phyloP scores from a whole-genome alignment of 495 filamentous ascomycete genomes.

The Hypoxylon fragiforme region DNA sequence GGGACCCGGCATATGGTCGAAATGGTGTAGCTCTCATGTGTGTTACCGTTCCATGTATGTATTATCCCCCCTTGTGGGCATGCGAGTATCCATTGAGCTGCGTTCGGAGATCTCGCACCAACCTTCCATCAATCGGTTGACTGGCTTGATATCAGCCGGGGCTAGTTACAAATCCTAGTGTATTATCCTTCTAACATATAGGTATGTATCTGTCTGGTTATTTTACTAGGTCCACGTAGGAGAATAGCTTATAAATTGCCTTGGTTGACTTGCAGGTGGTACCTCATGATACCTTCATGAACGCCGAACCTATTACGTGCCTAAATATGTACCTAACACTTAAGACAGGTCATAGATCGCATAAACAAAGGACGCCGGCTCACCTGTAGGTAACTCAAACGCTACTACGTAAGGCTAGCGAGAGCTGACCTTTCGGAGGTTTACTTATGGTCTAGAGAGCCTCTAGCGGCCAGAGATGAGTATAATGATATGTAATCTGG shows the following conservation, averaged over 20 bases:
- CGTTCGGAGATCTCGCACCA: conserved; percentile 29
- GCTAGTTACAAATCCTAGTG: background rate
- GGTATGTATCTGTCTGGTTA: too few relatives aligned
- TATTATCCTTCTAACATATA: conserved; percentile 5
- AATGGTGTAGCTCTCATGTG: conserved; percentile 17
- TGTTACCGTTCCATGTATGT: conserved; percentile 17
- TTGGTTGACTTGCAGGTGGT: conserved; percentile 1
- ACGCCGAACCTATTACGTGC: background rate
- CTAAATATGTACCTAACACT: too few relatives aligned
- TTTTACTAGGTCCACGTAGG: too few relatives aligned
- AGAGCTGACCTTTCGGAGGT: background rate
- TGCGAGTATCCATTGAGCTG: conserved; percentile 29
- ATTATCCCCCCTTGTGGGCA: conserved; percentile 1
- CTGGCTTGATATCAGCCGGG: conserved; percentile 22
- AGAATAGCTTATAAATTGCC: conserved; percentile 19
- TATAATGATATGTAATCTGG: background rate
- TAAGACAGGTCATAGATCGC: too few relatives aligned
- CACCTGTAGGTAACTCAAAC: too few relatives aligned
- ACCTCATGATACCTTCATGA: conserved; percentile 11
- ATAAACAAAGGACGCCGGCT: too few relatives aligned
- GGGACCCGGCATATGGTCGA: conserved; percentile 9
- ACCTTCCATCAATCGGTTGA: conserved; percentile 28
- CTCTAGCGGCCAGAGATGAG: conserved; percentile 1
- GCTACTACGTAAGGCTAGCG: too few relatives aligned
- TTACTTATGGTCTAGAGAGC: conserved; percentile 3